Evolutionary conservation across 2,329 filamentous ascomycete genomes (phyloP).

Genomic region (Sporothrix sp.): DNA sequence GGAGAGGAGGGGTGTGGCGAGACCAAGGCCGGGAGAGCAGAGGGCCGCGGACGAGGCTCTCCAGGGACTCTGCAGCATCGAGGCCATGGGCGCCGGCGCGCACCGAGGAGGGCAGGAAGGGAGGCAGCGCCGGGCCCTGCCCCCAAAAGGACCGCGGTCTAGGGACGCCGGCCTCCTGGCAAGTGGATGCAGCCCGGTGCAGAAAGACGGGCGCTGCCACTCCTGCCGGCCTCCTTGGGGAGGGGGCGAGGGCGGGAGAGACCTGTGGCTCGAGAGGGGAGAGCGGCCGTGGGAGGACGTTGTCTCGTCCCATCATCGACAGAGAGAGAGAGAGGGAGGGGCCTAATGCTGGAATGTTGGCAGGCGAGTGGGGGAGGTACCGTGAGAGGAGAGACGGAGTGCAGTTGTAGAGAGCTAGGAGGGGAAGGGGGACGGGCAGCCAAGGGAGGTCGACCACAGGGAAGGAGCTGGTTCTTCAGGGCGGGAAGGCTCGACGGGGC

Average conservation of each 20-base stretch:
- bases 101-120: background rate
- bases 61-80: background rate
- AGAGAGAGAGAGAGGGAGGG: background rate
- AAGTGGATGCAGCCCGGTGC: background rate
- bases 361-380: background rate
- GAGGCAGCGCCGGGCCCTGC: background rate
- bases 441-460: slow-evolving; percentile 2
- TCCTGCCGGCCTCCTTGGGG: slow-evolving; percentile 11
- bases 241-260: slow-evolving; percentile 5
- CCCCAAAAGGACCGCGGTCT: slow-evolving; percentile 6
- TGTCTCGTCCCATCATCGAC: no score
- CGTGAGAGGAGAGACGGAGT: background rate
- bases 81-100: background rate
- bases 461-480: slow-evolving; percentile 1
- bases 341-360: background rate
- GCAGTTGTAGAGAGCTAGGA: slow-evolving; percentile 6
- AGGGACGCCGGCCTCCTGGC: slow-evolving; percentile 3
- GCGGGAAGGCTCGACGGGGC: background rate
- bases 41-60: background rate
- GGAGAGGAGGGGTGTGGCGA: slow-evolving; percentile 9
- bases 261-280: slow-evolving; percentile 1
- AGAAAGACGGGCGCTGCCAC: slow-evolving; percentile 8
- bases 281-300: background rate
- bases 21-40: slow-evolving; percentile 1
- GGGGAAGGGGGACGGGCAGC: slow-evolving; percentile 1